Evolutionary conservation across 306 rosid species (phyloP), one percentile per base, ranked within the genome.

Genomic region (Glycine soja): DNA sequence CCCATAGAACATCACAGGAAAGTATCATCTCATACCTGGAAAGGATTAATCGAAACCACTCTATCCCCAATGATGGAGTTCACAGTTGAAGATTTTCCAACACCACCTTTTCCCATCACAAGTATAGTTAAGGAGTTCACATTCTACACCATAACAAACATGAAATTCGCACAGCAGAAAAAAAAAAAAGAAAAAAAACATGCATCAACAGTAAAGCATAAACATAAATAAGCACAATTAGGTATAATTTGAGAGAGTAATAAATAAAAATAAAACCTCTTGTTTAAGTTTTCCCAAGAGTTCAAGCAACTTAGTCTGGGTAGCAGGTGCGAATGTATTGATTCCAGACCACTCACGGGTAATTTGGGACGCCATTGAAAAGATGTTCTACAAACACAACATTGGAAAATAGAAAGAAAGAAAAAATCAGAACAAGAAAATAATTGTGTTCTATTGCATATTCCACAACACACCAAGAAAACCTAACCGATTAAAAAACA

Each of bases 91-190:
- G 99, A 95, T 67, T 95, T 95, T 76, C 99, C 97, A 82, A 93
- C 99, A 71, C 98, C 99, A 15, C 98, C 92, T 88, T 95, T 95
- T 19, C 99, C 99, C 94, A 95, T 93, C 75, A 95, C 99, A 85
- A 95, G 97, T 86, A 95, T 85, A 1, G 99, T 95, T 90, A 95
- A 77, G 32, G 96, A 85, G 90, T 85, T 87, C 80, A 95, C 98
- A 81, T 95, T 77, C 99, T 95, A 82, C 81, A 84, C 72, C 43
- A 5, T 79, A 70, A 57, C 30, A 81, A 15, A 43, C 72, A 71
- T 46, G 18, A 62, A 61, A 81, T 47, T 81, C 68, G 14, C 8
- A 66, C 2, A 13, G 51, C 40, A 38, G 1, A 12, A 76, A 24
- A 24, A 24, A 24, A 24, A 19, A 1, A 12, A 76, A 24, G 2